phyloP scores from a whole-genome alignment of 2,329 filamentous ascomycete species.

The Fusarium sulawesiense region DNA sequence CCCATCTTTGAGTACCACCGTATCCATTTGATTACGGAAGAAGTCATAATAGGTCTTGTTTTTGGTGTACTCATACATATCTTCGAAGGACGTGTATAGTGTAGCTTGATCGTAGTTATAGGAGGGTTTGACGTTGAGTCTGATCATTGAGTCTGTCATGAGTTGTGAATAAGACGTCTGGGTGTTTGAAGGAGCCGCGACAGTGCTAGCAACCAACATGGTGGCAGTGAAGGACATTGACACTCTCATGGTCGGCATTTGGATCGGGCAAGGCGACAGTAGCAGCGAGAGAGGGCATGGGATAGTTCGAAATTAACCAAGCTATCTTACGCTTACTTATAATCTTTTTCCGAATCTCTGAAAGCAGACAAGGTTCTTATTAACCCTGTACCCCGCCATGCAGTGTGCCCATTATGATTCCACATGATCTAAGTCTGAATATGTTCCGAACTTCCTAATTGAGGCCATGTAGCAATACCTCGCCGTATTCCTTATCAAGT shows the following conservation, averaged over 20 bases:
- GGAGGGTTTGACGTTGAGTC: conserved; percentile 52
- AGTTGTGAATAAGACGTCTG: conserved; percentile 46
- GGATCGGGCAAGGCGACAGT: background rate
- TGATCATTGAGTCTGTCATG: conserved; percentile 62
- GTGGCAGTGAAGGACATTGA: background rate
- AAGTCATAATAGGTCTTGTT: conserved; percentile 57
- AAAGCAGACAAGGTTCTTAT: background rate
- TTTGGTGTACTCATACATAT: conserved; percentile 55
- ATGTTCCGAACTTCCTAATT: background rate
- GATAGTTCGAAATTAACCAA: background rate
- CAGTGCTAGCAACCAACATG: background rate
- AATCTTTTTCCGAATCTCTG: background rate
- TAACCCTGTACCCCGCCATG: background rate
- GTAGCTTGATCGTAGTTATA: conserved; percentile 59
- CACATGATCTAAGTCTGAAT: background rate
- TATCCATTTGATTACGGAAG: conserved; percentile 59
- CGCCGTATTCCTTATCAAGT: background rate
- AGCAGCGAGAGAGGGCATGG: background rate
- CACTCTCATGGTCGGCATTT: background rate
- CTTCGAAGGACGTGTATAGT: conserved; percentile 61
- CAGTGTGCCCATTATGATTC: background rate
- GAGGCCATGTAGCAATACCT: background rate
- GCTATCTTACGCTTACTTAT: background rate
- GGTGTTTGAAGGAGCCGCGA: background rate
- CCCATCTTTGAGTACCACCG: conserved; percentile 57